Evolutionary conservation across 169 alveolate genomes (phyloP).

Genomic region (Eimeria sp.): DNA sequence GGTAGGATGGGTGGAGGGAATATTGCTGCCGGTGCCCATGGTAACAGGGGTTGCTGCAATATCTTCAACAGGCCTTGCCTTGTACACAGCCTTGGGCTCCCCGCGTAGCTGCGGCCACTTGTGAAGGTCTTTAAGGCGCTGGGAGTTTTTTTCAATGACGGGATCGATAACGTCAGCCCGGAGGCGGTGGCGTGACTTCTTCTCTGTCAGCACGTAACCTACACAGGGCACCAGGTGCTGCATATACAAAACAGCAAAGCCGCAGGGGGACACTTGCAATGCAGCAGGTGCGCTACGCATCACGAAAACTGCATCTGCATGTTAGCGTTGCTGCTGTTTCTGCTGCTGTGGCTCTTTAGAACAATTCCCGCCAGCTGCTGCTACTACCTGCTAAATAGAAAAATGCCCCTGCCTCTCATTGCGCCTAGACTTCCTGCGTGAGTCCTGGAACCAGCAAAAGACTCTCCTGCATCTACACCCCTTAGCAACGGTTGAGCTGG

Average conservation of each 20-base stretch:
- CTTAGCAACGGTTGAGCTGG: neutral
- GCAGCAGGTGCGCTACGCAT: neutral
- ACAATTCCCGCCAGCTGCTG: neutral
- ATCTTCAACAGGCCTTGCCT: slow-evolving; percentile 33
- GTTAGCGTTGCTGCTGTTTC: neutral
- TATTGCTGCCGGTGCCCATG: neutral
- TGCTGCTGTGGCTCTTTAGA: neutral
- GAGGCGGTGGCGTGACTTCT: slow-evolving; percentile 82
- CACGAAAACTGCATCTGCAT: neutral
- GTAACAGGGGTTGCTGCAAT: neutral
- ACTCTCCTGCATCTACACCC: neutral
- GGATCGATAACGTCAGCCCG: slow-evolving; percentile 83
- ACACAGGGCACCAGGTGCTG: slow-evolving; percentile 92
- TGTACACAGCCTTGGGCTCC: slow-evolving; percentile 78
- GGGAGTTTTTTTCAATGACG: slow-evolving; percentile 82
- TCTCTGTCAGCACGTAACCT: slow-evolving; percentile 90
- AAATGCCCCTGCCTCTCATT: neutral
- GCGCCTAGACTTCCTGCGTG: neutral
- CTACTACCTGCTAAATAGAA: neutral
- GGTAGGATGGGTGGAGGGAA: neutral
- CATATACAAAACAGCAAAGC: neutral
- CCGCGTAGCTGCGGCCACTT: slow-evolving; percentile 76
- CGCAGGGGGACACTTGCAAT: neutral
- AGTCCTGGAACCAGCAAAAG: neutral
- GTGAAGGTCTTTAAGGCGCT: slow-evolving; percentile 60